Evolutionary conservation across 139 green algal species (phyloP).

Genomic region (Deuterostichococcus epilithicus): DNA sequence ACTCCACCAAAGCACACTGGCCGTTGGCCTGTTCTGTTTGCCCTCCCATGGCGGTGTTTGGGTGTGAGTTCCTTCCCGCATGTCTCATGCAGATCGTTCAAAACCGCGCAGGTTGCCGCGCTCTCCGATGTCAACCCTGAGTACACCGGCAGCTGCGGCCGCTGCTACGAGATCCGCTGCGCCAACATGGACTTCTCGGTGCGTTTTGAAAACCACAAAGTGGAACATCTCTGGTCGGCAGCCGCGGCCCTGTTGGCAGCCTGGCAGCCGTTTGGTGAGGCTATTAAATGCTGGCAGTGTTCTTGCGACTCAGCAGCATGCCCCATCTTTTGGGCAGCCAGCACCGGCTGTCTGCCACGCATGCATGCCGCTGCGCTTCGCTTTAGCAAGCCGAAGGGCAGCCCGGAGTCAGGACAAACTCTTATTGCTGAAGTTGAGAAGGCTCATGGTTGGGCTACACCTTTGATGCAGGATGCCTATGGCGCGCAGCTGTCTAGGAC

Average conservation of each 20-base stretch:
- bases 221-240: too few relatives aligned
- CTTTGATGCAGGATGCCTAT: background rate
- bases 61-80: too few relatives aligned
- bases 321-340: background rate
- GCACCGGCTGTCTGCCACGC: background rate
- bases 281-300: background rate
- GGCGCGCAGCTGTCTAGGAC: background rate
- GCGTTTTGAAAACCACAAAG: background rate
- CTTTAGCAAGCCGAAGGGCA: background rate
- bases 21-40: too few relatives aligned
- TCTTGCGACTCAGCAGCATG: background rate
- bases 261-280: too few relatives aligned
- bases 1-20: too few relatives aligned
- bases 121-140: constrained; percentile 30
- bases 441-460: background rate
- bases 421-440: background rate
- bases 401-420: background rate
- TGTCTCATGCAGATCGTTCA: too few relatives aligned
- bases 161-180: constrained; percentile 33
- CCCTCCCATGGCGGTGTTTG: too few relatives aligned
- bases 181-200: constrained; percentile 5
- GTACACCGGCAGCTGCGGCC: constrained; percentile 38
- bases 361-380: background rate
- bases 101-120: constrained; percentile 1
- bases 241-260: too few relatives aligned